Conservation (phyloP, 148 eudicot species). For the Dysphania ambrosioides region DNA sequence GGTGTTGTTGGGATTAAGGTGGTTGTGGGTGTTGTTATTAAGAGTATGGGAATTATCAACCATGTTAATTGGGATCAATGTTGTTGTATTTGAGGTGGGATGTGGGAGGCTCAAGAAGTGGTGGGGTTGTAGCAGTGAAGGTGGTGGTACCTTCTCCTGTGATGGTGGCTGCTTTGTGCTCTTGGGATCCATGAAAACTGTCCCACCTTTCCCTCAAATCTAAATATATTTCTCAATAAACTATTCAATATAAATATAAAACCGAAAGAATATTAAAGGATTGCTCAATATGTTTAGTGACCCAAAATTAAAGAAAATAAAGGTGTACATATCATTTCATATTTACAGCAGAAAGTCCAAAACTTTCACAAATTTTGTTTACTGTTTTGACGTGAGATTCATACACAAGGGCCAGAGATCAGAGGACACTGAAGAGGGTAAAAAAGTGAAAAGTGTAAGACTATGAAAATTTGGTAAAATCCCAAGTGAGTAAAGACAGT, state of each 20-base stretch:
- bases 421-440: no score
- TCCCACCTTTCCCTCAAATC: constrained; percentile 15
- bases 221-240: not conserved
- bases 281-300: not conserved
- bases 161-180: constrained; percentile 35
- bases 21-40: constrained; percentile 15
- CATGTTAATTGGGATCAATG: constrained; percentile 34
- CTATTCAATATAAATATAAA: not conserved
- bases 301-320: not conserved
- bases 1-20: constrained; percentile 18
- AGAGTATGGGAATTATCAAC: constrained; percentile 25
- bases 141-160: constrained; percentile 23
- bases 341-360: constrained; percentile 10
- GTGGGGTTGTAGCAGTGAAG: constrained; percentile 25
- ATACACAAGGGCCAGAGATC: not conserved
- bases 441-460: no score
- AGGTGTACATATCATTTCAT: not conserved
- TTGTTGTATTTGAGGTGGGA: constrained; percentile 7
- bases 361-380: constrained; percentile 9
- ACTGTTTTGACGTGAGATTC: constrained; percentile 22
- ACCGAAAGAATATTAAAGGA: not conserved
- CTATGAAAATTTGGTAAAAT: not conserved
- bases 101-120: constrained; percentile 37
- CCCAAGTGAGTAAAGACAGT: not conserved
- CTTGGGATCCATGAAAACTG: constrained; percentile 55